These are phyloP conservation scores for Capsicum rhomboideum DNA, from an alignment of 257 asterid genomes.

Conservation along the genomic window DNA sequence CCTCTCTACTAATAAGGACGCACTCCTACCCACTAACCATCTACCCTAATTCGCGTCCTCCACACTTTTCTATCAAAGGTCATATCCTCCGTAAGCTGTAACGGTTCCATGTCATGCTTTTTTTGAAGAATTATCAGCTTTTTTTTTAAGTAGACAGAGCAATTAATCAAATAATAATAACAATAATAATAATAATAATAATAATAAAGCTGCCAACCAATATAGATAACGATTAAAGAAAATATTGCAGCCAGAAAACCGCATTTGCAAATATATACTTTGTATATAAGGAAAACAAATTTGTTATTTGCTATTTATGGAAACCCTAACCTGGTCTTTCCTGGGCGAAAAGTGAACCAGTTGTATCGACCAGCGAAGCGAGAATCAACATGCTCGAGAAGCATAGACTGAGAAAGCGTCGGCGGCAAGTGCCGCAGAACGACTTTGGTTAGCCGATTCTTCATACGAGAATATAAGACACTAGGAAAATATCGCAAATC, in stretches of 20 bases:
- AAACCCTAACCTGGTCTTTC: conserved; percentile 60
- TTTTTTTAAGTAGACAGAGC: not conserved
- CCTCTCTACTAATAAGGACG: no score
- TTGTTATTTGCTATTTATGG: not conserved
- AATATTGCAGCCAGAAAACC: not conserved
- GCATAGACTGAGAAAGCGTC: conserved; percentile 78
- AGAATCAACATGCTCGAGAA: conserved; percentile 73
- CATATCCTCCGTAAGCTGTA: no score
- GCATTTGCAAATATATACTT: not conserved
- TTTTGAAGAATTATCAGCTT: not conserved
- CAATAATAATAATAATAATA: no score
- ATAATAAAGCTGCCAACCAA: not conserved
- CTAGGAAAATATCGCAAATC: conserved; percentile 31
- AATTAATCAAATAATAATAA: no score
- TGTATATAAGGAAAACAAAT: not conserved
- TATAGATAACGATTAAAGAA: not conserved
- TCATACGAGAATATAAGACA: conserved; percentile 65
- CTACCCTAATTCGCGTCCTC: no score
- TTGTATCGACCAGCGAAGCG: conserved; percentile 80
- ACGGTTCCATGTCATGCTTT: no score
- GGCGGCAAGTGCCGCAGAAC: conserved; percentile 99
- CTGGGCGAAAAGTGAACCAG: conserved; percentile 70
- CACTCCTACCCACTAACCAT: no score
- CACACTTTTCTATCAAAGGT: no score
- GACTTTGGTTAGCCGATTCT: conserved; percentile 90